Conservation (phyloP, 2,329 filamentous ascomycete genomes). For the Fusarium proliferatum region DNA sequence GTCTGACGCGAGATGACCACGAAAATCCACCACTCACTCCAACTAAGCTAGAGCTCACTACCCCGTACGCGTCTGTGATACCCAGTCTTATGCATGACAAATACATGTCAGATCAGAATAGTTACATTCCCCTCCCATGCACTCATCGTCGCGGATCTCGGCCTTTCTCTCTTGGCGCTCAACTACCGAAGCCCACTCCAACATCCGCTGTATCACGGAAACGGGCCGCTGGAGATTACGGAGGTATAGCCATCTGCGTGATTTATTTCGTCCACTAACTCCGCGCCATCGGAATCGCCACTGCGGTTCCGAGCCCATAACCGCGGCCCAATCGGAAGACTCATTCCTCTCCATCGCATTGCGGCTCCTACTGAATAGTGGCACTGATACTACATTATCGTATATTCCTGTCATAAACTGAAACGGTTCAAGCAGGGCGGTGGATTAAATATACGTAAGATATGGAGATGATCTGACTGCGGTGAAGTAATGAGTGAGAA, state of each 20-base stretch:
- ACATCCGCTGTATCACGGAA: too few species aligned
- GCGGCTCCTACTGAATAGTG: background rate
- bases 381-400: background rate
- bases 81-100: too few species aligned
- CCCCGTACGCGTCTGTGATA: too few species aligned
- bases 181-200: background rate
- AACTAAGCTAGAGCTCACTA: too few species aligned
- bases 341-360: background rate
- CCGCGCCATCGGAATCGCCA: background rate
- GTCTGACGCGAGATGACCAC: too few species aligned
- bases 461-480: background rate
- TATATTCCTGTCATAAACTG: background rate
- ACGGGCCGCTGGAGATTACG: background rate
- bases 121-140: too few species aligned
- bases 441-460: background rate
- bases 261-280: background rate
- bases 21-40: too few species aligned
- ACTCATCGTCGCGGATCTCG: background rate
- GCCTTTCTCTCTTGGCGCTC: background rate
- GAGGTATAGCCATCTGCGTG: background rate
- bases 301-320: background rate
- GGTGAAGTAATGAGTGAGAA: background rate
- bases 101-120: too few species aligned
- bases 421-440: background rate
- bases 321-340: background rate